Percentiles rank a stretch among this genome's conserved stretches.
Evolutionary conservation across 768 basidiomycete genomes (phyloP).

Genomic region (Arthromyces matolae): DNA sequence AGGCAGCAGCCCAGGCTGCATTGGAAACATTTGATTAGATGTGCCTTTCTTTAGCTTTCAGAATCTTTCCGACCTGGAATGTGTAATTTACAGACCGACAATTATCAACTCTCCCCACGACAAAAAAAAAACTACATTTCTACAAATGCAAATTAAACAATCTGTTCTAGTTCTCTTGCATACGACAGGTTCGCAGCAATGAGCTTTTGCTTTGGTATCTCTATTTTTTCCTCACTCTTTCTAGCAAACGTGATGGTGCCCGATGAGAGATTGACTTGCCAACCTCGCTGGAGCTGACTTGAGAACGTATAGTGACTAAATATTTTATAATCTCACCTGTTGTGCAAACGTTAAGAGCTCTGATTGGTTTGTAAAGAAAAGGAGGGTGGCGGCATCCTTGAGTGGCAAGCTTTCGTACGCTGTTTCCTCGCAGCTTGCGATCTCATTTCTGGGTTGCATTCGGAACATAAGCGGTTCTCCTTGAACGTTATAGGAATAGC

Average conservation of each 20-base stretch:
- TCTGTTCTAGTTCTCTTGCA: slow-evolving; percentile 87
- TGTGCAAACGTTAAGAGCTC: slow-evolving; percentile 83
- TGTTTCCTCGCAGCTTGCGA: slow-evolving; percentile 92
- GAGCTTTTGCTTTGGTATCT: slow-evolving; percentile 83
- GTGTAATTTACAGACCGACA: slow-evolving; percentile 13
- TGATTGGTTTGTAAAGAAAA: slow-evolving; percentile 84
- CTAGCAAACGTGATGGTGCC: slow-evolving; percentile 73
- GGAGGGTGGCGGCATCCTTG: slow-evolving; percentile 82
- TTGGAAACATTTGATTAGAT: slow-evolving; percentile 57
- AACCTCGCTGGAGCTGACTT: slow-evolving; percentile 57
- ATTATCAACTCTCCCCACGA: background rate
- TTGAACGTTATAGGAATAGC: background rate
- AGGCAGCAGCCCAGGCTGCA: slow-evolving; percentile 81
- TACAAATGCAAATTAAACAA: slow-evolving; percentile 65
- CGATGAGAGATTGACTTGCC: slow-evolving; percentile 74
- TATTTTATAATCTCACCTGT: slow-evolving; percentile 45
- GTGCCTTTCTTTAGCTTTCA: slow-evolving; percentile 14
- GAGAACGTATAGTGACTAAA: slow-evolving; percentile 3
- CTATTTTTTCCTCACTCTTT: slow-evolving; percentile 77
- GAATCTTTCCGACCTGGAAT: slow-evolving; percentile 5
- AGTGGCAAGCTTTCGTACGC: slow-evolving; percentile 91
- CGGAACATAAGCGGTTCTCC: too few species aligned
- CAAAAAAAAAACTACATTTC: slow-evolving; percentile 5
- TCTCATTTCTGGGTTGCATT: slow-evolving; percentile 72
- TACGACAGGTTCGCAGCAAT: slow-evolving; percentile 75